These are phyloP conservation scores for Fraxinus greggii DNA, from an alignment of 305 asterid genomes.

Conservation along the genomic window DNA sequence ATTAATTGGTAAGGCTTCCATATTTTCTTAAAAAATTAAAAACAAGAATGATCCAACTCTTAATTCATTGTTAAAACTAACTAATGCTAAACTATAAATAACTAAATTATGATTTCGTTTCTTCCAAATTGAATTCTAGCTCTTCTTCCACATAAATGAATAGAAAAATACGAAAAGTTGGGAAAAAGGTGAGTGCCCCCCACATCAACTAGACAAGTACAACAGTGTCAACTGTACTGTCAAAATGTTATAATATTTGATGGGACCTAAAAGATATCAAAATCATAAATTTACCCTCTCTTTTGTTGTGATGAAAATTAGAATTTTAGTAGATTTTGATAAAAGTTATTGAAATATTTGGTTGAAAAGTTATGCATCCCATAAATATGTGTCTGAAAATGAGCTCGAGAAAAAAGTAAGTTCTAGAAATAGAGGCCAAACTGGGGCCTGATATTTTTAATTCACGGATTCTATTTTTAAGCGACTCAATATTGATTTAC, in stretches of 20 bases:
- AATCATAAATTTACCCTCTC: not conserved
- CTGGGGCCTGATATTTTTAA: not conserved
- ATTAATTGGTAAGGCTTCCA: not conserved
- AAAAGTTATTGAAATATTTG: not conserved
- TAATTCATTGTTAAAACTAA: not conserved
- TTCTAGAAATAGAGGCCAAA: not conserved
- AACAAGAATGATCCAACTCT: not conserved
- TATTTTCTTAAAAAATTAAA: not conserved
- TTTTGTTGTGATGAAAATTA: not conserved
- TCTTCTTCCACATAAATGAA: not conserved
- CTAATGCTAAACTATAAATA: not conserved
- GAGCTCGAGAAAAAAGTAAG: not conserved
- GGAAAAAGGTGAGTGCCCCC: not conserved
- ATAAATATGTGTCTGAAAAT: not conserved
- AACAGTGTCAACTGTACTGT: not conserved
- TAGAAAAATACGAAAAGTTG: not conserved
- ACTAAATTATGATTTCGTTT: not conserved
- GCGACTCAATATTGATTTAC: not conserved
- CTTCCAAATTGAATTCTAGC: not conserved
- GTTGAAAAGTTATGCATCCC: not conserved
- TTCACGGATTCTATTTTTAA: not conserved
- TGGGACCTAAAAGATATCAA: not conserved
- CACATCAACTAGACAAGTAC: not conserved
- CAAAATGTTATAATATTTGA: not conserved
- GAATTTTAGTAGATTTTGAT: no score